phyloP scores from a whole-genome alignment of 306 rosid species.

The Castanea crenata region DNA sequence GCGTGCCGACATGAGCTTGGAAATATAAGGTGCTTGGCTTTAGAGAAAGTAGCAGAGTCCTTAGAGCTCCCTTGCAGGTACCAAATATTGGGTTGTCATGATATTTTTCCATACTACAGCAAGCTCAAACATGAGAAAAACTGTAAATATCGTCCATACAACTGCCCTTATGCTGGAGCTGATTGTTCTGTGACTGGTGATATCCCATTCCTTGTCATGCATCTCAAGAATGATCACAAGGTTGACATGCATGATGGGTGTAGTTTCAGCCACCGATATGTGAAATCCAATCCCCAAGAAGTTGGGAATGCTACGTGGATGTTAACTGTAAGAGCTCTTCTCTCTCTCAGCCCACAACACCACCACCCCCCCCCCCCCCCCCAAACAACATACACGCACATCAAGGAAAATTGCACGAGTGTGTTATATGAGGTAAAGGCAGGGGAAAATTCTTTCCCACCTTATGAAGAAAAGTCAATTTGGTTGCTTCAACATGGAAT shows the following conservation, averaged over 20 bases:
- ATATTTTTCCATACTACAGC: slow-evolving; percentile 47
- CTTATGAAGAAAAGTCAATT: no score
- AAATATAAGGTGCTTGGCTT: slow-evolving; percentile 55
- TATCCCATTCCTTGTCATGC: slow-evolving; percentile 47
- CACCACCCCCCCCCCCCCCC: no score
- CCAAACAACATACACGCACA: not conserved
- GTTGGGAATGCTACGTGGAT: slow-evolving; percentile 59
- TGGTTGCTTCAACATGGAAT: no score
- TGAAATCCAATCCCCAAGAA: slow-evolving; percentile 55
- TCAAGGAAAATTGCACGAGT: no score
- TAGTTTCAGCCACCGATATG: slow-evolving; percentile 57
- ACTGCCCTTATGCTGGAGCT: slow-evolving; percentile 56
- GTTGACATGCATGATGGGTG: slow-evolving; percentile 61
- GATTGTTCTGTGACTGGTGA: slow-evolving; percentile 54
- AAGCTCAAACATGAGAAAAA: slow-evolving; percentile 54
- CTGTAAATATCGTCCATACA: slow-evolving; percentile 48
- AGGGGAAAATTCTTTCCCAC: no score
- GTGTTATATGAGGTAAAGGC: no score
- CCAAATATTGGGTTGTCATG: slow-evolving; percentile 46
- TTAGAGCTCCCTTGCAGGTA: slow-evolving; percentile 54
- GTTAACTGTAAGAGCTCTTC: slow-evolving; percentile 39
- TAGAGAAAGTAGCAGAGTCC: slow-evolving; percentile 57
- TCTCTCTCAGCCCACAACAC: not conserved
- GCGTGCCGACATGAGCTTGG: slow-evolving; percentile 59
- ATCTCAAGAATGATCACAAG: slow-evolving; percentile 50